phyloP scores from a whole-genome alignment of 83 land plant species.

The Thuja plicata region DNA sequence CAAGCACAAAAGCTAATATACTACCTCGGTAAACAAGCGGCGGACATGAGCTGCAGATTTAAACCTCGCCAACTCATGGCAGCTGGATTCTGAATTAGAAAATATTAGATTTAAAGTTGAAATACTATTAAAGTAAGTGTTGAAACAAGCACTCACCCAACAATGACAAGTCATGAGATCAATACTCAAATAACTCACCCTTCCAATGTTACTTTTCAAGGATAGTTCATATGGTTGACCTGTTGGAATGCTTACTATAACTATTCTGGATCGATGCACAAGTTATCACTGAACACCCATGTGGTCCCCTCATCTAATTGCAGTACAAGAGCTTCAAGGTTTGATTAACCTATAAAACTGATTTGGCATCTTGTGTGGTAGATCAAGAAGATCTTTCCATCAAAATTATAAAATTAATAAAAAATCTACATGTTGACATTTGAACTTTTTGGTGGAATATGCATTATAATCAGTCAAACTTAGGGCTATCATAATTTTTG shows the following conservation, averaged over 20 bases:
- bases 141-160: neutral
- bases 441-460: neutral
- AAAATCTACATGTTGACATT: neutral
- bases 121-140: neutral
- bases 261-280: neutral
- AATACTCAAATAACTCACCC: neutral
- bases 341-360: neutral
- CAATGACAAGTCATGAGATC: neutral
- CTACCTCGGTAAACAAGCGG: neutral
- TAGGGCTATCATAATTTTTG: neutral
- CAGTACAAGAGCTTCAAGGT: neutral
- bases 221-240: neutral
- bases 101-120: neutral
- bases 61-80: neutral
- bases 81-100: neutral
- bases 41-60: neutral
- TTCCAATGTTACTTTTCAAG: neutral
- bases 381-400: neutral
- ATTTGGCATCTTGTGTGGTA: neutral
- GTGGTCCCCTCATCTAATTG: neutral
- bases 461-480: neutral
- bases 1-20: neutral
- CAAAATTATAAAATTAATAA: neutral
- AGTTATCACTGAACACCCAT: neutral
- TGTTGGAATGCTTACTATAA: neutral